Base-by-base conservation (phyloP, 768 basidiomycete species). In the Xerocomellus chrysenteron region DNA sequence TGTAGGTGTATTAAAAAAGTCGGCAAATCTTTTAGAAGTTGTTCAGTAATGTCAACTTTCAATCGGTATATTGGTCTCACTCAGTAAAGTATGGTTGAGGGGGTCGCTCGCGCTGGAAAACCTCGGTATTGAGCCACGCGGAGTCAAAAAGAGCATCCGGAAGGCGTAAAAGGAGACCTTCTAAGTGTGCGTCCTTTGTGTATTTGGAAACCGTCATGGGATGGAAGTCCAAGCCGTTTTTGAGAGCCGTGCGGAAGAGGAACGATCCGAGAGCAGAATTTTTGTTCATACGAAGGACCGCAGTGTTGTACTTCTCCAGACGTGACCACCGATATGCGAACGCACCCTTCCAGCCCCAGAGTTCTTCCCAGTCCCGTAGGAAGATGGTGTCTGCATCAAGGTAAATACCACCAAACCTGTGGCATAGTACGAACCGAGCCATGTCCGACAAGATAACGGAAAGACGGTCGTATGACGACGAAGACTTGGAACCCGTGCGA, bases 251-350 rank as follows among this genome's bases (percentile, higher is more conserved):
- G 44, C 90, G 85, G 81, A 99, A 95, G 50, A 99, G 75, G 75
- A 98, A 95, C 54, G 87, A 89, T 32, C 94, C 95, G 17, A 99
- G 74, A 9, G 96, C 95, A 5, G 92, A 94, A 19, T 84, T 84
- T 71, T 92, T 94, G 82, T 96, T 94, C 77, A 99, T 78, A 68
- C 88, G 92, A 57, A 99, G 80, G 12, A 98, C 93, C 2, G 97
- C 95, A 13, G 96, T 98, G 78, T 98, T 98, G 73, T 98, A 98
- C 69, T 88, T 91, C 66, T 90, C 84, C 59, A 95, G 76, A 47
- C 92, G 86, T 21, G 90, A 92, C 96, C 96, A 99, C 3, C 96
- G 82, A 71, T 98, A 98, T 9, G 96, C 95, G 65, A 97, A 99
- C 17, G 94, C 94, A 39, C 95, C 95, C 64, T 88, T 85, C 88